Conservation (phyloP, 768 basidiomycete genomes). For the Podaxis carcinomalis region DNA sequence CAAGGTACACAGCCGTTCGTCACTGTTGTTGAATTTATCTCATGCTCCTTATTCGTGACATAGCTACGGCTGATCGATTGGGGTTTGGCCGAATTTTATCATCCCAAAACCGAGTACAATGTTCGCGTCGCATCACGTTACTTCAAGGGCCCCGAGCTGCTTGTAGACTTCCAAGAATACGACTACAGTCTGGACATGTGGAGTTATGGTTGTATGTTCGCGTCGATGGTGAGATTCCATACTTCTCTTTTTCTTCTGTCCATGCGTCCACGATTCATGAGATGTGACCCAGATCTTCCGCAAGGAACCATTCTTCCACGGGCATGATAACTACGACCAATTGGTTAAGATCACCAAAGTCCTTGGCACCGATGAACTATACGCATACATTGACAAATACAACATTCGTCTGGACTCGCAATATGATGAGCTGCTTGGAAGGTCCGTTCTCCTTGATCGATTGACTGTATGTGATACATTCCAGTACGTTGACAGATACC, state of each 20-base stretch:
- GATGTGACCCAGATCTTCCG: constrained; percentile 77
- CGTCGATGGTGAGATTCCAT: constrained; percentile 75
- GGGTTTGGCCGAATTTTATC: constrained; percentile 98
- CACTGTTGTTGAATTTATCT: constrained; percentile 4
- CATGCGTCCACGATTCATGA: constrained; percentile 10
- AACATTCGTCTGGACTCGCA: constrained; percentile 94
- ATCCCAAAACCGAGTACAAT: constrained; percentile 96
- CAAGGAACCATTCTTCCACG: constrained; percentile 99
- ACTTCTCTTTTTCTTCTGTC: constrained; percentile 3
- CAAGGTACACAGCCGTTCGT: constrained; percentile 53
- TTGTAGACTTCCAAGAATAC: constrained; percentile 98
- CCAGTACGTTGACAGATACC: constrained; percentile 52
- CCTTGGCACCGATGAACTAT: constrained; percentile 92
- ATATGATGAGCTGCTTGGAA: constrained; percentile 91
- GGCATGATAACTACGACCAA: constrained; percentile 98
- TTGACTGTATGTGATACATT: background rate
- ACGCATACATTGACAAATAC: constrained; percentile 91
- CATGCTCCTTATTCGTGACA: constrained; percentile 9
- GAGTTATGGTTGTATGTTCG: constrained; percentile 99
- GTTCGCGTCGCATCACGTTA: constrained; percentile 96
- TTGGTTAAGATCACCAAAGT: constrained; percentile 98
- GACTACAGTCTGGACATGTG: constrained; percentile 99
- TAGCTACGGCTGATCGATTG: constrained; percentile 96
- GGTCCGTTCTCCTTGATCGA: constrained; percentile 34
- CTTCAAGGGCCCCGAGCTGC: constrained; percentile 95